A percentile compares a stretch with the other conserved stretches of the same genome.
phyloP scores from a whole-genome alignment of 2,329 filamentous ascomycete species.

The Pseudogymnoascus sp. region DNA sequence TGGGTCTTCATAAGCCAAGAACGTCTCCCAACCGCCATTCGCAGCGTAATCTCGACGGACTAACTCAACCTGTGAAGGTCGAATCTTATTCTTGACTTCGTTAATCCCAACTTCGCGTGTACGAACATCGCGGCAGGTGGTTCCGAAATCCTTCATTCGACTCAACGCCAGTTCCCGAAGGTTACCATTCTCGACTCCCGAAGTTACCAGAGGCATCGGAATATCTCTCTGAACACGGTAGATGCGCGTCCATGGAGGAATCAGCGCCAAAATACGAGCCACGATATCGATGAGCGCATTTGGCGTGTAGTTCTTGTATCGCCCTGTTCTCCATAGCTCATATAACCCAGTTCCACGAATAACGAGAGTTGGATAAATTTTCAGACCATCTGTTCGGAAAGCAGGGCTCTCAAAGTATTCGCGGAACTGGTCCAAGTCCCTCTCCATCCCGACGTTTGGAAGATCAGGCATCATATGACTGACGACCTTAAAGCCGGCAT shows the following conservation, averaged over 20 bases:
- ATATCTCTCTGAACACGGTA: conserved; percentile 98
- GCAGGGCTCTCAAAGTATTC: conserved; percentile 97
- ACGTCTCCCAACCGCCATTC: conserved; percentile 98
- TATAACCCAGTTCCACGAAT: conserved; percentile 95
- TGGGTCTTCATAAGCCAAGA: conserved; percentile 94
- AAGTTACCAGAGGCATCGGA: conserved; percentile 99
- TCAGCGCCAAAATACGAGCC: conserved; percentile 86
- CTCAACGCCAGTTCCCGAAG: conserved; percentile 85
- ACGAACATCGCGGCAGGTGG: conserved; percentile 89
- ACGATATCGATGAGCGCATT: conserved; percentile 95
- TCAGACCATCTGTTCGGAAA: conserved; percentile 92
- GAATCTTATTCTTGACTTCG: conserved; percentile 97
- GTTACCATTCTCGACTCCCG: conserved; percentile 96
- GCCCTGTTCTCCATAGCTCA: conserved; percentile 91
- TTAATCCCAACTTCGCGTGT: conserved; percentile 97
- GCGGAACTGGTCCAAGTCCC: conserved; percentile 90
- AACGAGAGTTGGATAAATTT: conserved; percentile 96
- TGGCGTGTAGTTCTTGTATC: conserved; percentile 98
- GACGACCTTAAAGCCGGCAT: conserved; percentile 97
- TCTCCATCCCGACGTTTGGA: conserved; percentile 96
- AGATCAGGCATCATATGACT: conserved; percentile 99
- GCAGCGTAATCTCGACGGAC: conserved; percentile 89
- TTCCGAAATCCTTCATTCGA: conserved; percentile 99
- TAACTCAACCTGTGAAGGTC: conserved; percentile 91
- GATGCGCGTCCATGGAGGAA: conserved; percentile 96